phyloP scores from a whole-genome alignment of 73 alveolate species.

The Paramecium biaurelia region DNA sequence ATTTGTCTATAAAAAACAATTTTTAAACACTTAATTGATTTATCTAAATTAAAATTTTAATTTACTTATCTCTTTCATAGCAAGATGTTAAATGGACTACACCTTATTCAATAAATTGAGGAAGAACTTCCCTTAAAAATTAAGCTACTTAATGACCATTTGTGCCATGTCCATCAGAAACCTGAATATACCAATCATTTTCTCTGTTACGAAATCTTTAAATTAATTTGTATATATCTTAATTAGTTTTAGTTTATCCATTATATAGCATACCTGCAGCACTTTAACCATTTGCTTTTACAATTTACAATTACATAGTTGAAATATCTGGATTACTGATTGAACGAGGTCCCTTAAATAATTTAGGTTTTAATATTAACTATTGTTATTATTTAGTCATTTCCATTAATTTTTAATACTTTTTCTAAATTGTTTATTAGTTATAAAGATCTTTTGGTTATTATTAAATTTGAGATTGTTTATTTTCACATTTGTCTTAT shows the following conservation, averaged over 20 bases:
- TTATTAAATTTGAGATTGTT: neutral
- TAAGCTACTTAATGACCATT: conserved; percentile 62
- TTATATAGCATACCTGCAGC: conserved; percentile 52
- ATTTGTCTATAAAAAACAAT: conserved; percentile 46
- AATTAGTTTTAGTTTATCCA: conserved; percentile 54
- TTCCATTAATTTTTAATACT: conserved; percentile 32
- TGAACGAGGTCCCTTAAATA: conserved; percentile 36
- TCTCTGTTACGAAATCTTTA: conserved; percentile 15
- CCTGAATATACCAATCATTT: conserved; percentile 52
- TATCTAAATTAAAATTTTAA: neutral
- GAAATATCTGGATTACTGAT: conserved; percentile 51
- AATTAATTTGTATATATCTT: conserved; percentile 45
- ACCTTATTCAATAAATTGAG: neutral
- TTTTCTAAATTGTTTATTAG: neutral
- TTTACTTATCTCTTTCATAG: conserved; percentile 50
- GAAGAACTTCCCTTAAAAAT: conserved; percentile 43
- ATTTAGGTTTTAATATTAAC: neutral
- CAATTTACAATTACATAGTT: neutral
- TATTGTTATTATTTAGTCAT: neutral
- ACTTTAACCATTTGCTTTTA: neutral
- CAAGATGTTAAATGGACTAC: neutral
- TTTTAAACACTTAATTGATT: neutral
- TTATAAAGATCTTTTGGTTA: conserved; percentile 24
- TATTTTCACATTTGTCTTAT: neutral
- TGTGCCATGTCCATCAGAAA: conserved; percentile 66